phyloP scores from a whole-genome alignment of 2,329 filamentous ascomycete species.

The Aureobasidium sp. region DNA sequence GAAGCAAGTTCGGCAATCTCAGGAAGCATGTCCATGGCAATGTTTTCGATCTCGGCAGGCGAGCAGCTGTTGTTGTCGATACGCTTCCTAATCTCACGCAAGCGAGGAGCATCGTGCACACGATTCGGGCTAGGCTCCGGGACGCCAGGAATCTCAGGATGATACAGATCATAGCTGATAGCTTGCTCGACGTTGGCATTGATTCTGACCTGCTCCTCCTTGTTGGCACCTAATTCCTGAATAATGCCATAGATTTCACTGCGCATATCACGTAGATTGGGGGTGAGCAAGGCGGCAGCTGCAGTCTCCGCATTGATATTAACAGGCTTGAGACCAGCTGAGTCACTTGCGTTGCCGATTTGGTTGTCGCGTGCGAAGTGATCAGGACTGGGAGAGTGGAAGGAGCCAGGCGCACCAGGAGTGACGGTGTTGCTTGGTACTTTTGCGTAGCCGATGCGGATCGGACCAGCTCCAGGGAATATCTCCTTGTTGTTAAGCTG shows the following conservation, averaged over 20 bases:
- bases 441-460: slow-evolving; percentile 96
- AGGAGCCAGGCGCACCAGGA: slow-evolving; percentile 79
- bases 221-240: slow-evolving; percentile 75
- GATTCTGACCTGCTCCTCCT: slow-evolving; percentile 70
- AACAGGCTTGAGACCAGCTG: slow-evolving; percentile 27
- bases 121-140: slow-evolving; percentile 82
- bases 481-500: slow-evolving; percentile 95
- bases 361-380: slow-evolving; percentile 56
- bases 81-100: slow-evolving; percentile 91
- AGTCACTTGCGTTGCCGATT: slow-evolving; percentile 30
- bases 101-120: slow-evolving; percentile 85
- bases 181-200: slow-evolving; percentile 66
- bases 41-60: slow-evolving; percentile 81
- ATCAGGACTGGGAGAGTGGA: slow-evolving; percentile 86
- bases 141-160: slow-evolving; percentile 81
- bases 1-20: slow-evolving; percentile 93
- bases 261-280: slow-evolving; percentile 70
- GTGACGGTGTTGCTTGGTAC: slow-evolving; percentile 84
- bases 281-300: slow-evolving; percentile 56
- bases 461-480: slow-evolving; percentile 89
- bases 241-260: slow-evolving; percentile 80
- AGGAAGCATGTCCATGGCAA: slow-evolving; percentile 87
- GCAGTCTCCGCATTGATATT: slow-evolving; percentile 40
- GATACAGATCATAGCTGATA: slow-evolving; percentile 64
- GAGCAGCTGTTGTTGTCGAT: slow-evolving; percentile 93